Percentiles rank a stretch among this genome's conserved stretches.
phyloP scores from a whole-genome alignment of 1,139 yeast genomes.

The Candida sp. region DNA sequence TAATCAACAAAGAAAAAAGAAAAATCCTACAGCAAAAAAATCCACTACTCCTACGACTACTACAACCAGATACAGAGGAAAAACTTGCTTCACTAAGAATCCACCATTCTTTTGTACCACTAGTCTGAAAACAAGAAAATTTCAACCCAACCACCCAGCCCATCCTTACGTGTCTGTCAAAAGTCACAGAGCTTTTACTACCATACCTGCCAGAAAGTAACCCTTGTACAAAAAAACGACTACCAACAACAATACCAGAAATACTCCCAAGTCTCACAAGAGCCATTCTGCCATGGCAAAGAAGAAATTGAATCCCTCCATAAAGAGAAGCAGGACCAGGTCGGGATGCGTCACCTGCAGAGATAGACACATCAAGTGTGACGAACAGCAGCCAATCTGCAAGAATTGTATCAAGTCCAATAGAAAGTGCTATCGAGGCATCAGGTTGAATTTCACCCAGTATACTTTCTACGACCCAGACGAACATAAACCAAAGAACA shows the following conservation, averaged over 20 bases:
- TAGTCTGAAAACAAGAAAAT: no score
- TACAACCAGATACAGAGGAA: neutral
- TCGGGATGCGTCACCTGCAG: conserved; percentile 54
- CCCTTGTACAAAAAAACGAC: no score
- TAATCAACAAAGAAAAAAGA: neutral
- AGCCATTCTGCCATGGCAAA: conserved; percentile 17
- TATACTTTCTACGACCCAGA: conserved; percentile 45
- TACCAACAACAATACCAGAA: neutral
- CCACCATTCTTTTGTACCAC: neutral
- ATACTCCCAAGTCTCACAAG: neutral
- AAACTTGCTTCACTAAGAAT: no score
- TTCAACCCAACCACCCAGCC: no score
- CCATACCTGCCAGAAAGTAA: no score
- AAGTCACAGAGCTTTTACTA: neutral
- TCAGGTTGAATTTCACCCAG: conserved; percentile 50
- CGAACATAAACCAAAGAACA: conserved; percentile 10
- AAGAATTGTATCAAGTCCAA: conserved; percentile 47
- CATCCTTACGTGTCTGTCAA: no score
- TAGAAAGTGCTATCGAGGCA: conserved; percentile 47
- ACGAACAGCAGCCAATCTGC: conserved; percentile 51
- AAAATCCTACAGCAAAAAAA: no score
- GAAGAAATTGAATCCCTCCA: conserved; percentile 18
- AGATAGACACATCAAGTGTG: conserved; percentile 54
- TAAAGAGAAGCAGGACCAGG: conserved; percentile 41
- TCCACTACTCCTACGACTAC: neutral